Conservation (phyloP, 2,329 filamentous ascomycete genomes). For the Scorias spongiosa region DNA sequence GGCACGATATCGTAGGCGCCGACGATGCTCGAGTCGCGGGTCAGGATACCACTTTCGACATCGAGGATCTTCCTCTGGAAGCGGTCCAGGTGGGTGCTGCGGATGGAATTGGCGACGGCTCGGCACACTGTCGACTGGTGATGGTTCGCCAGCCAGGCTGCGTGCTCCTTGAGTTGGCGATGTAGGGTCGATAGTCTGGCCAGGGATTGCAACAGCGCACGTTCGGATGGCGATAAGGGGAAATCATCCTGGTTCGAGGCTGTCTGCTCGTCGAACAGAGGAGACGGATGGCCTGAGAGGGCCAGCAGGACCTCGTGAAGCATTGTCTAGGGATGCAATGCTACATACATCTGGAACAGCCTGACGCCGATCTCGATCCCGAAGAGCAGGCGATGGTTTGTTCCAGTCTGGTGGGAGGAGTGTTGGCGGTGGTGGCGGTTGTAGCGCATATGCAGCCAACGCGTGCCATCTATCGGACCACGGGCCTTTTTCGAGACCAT, state of each 20-base stretch:
- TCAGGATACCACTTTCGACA: slow-evolving; percentile 66
- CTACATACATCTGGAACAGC: no score
- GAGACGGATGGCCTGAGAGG: slow-evolving; percentile 83
- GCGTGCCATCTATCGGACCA: no score
- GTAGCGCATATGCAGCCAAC: no score
- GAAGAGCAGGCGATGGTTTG: no score
- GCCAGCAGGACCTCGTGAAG: slow-evolving; percentile 97
- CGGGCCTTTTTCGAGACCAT: no score
- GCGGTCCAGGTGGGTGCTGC: slow-evolving; percentile 55
- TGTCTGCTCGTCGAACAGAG: slow-evolving; percentile 50
- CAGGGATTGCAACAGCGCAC: slow-evolving; percentile 62
- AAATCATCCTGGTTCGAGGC: slow-evolving; percentile 20
- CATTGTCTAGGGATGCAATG: slow-evolving; percentile 42
- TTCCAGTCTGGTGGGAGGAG: no score
- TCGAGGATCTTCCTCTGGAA: slow-evolving; percentile 77
- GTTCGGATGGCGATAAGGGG: slow-evolving; percentile 59
- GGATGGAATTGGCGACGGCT: slow-evolving; percentile 67
- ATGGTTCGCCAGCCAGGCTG: slow-evolving; percentile 48
- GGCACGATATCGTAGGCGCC: slow-evolving; percentile 91
- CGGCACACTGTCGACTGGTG: slow-evolving; percentile 76
- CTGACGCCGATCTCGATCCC: no score
- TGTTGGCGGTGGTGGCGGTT: no score
- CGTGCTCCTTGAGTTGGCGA: slow-evolving; percentile 51
- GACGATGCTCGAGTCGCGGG: slow-evolving; percentile 61
- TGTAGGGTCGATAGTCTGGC: slow-evolving; percentile 68